These are phyloP conservation scores for Komagataella mondaviorum DNA, from an alignment of 805 yeast species.

Conservation along the genomic window DNA sequence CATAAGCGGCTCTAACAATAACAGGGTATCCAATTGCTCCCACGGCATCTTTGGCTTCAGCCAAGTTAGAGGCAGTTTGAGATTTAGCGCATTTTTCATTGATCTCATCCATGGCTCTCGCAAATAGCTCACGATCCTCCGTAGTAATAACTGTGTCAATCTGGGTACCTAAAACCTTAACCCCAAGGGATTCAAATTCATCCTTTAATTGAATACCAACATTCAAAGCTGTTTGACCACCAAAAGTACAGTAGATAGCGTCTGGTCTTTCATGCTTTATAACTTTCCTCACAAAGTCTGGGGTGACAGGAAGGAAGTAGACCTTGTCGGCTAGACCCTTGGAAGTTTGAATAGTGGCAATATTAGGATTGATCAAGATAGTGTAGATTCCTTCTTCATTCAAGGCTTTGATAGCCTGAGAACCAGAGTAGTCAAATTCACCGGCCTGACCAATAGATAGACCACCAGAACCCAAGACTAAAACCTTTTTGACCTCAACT, in stretches of 20 bases:
- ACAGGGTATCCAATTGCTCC: conserved; percentile 86
- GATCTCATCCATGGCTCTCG: conserved; percentile 89
- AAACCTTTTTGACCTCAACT: conserved; percentile 77
- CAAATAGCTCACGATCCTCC: conserved; percentile 94
- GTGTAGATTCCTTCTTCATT: conserved; percentile 97
- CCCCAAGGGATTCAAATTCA: conserved; percentile 85
- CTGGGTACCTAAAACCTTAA: conserved; percentile 91
- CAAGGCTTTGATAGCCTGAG: conserved; percentile 97
- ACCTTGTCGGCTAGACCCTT: conserved; percentile 97
- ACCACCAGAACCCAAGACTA: conserved; percentile 96
- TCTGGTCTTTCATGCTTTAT: conserved; percentile 93
- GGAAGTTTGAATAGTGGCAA: conserved; percentile 97
- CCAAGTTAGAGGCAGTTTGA: conserved; percentile 65
- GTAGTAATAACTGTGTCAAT: conserved; percentile 94
- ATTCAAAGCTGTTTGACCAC: conserved; percentile 96
- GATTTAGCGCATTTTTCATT: conserved; percentile 93
- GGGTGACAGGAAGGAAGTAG: conserved; percentile 92
- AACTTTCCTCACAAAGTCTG: conserved; percentile 93
- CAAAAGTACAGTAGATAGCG: conserved; percentile 92
- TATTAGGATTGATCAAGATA: conserved; percentile 90
- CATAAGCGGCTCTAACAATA: conserved; percentile 94
- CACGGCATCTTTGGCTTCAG: conserved; percentile 79
- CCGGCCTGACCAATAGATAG: conserved; percentile 98
- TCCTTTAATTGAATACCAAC: conserved; percentile 95
- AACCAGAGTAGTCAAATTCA: conserved; percentile 97